phyloP scores from a whole-genome alignment of 2,329 filamentous ascomycete species.

The Aureobasidium lini region DNA sequence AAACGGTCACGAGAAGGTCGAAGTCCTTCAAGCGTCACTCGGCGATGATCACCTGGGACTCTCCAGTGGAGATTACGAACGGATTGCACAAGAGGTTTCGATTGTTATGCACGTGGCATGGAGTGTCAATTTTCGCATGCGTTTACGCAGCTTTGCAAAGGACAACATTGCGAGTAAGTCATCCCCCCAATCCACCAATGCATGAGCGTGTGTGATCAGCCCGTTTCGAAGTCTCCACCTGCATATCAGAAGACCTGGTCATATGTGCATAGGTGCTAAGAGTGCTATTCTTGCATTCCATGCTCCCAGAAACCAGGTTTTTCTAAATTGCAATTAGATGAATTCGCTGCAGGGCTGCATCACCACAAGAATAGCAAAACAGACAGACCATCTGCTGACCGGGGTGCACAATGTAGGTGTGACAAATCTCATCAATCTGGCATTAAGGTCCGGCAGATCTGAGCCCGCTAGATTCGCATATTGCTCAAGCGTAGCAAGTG shows the following conservation, averaged over 20 bases:
- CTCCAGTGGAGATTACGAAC: slow-evolving; percentile 31
- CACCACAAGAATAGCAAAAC: slow-evolving; percentile 10
- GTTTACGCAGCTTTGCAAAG: slow-evolving; percentile 47
- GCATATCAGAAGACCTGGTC: slow-evolving; percentile 7
- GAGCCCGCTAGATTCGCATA: slow-evolving; percentile 37
- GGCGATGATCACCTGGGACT: slow-evolving; percentile 44
- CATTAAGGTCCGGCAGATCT: slow-evolving; percentile 26
- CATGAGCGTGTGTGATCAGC: neutral
- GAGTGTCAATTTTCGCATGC: slow-evolving; percentile 57
- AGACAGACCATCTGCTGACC: slow-evolving; percentile 7
- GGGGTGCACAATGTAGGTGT: slow-evolving; percentile 26
- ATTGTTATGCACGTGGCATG: slow-evolving; percentile 57
- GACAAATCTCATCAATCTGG: slow-evolving; percentile 42
- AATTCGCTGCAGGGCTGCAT: slow-evolving; percentile 4
- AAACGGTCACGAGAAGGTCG: slow-evolving; percentile 37
- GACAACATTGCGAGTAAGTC: slow-evolving; percentile 42
- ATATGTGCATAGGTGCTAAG: neutral
- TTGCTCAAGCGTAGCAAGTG: slow-evolving; percentile 46
- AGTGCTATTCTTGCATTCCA: slow-evolving; percentile 1
- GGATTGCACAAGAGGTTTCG: slow-evolving; percentile 38
- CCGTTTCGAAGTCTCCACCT: neutral
- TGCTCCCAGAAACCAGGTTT: slow-evolving; percentile 10
- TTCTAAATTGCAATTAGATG: neutral
- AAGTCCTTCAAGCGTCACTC: slow-evolving; percentile 44
- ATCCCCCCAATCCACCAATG: slow-evolving; percentile 1